Base-by-base conservation (phyloP, 257 asterid genomes). In the Primulina huaijiensis region DNA sequence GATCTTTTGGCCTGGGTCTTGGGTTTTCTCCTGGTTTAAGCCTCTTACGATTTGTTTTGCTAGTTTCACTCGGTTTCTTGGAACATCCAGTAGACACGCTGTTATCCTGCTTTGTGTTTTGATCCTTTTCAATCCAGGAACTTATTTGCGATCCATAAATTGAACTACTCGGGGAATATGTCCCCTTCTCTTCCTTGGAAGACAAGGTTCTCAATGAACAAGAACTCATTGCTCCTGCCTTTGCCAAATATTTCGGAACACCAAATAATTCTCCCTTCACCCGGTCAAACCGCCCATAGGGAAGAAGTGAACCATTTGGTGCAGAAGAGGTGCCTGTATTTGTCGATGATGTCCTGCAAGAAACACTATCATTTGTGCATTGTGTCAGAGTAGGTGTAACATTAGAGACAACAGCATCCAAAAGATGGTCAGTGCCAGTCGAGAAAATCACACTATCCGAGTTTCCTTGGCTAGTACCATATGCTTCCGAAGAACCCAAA, bases 1-100 rank as follows among this genome's bases (percentile, higher is more conserved):
- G 88, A 78, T 90, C 96, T 66, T 84, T 90, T 3, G 96, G 95
- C 71, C 96, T 79, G 31, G 95, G 96, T 57, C 95, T 77, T 55
- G 92, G 96, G 75, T 84, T 90, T 76, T 89, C 95, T 29, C 96
- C 90, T 0, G 92, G 90, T 78, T 85, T 89, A 57, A 79, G 83
- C 90, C 96, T 88, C 82, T 86, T 88, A 43, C 95, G 92, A 38
- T 62, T 82, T 29, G 83, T 34, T 81, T 84, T 86, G 72, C 82
- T 63, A 30, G 68, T 55, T 60, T 78, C 91, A 20, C 81, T 77
- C 4, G 85, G 66, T 64, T 85, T 87, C 76, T 83, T 85, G 52
- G 90, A 85, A 76, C 77, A 76, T 43, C 81, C 87, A 60, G 87
- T 79, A 27, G 89, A 72, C 65, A 74, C 84, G 73, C 91, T 80